Evolutionary conservation across 2,329 filamentous ascomycete species (phyloP).

Genomic region (Colletotrichum sojae): DNA sequence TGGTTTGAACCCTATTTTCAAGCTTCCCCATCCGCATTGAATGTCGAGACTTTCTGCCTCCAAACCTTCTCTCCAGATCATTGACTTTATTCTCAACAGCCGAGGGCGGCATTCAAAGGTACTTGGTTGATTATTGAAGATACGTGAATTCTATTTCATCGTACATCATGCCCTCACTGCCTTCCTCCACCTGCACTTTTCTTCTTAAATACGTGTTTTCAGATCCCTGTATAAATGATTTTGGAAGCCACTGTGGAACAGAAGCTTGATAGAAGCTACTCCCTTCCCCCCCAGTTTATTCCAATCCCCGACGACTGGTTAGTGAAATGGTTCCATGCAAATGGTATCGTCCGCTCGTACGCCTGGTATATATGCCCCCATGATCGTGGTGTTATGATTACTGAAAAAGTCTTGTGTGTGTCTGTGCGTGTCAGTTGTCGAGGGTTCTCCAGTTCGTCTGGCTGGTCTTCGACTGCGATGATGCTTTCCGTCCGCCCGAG

Average conservation of each 20-base stretch:
- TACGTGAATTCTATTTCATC: background rate
- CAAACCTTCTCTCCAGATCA: too few species aligned
- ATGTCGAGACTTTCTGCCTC: too few species aligned
- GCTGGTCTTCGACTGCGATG: background rate
- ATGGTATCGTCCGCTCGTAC: slow-evolving; percentile 14
- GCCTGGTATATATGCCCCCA: slow-evolving; percentile 15
- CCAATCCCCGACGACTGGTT: background rate
- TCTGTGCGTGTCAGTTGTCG: too few species aligned
- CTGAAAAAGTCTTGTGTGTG: background rate
- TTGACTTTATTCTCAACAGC: too few species aligned
- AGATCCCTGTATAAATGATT: background rate
- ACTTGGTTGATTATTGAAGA: background rate
- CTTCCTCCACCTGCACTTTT: background rate
- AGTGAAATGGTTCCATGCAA: background rate
- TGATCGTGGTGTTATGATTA: background rate
- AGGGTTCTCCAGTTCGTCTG: too few species aligned
- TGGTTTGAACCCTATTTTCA: too few species aligned
- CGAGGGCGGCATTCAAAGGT: too few species aligned
- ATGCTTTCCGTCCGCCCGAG: background rate
- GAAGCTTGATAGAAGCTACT: background rate
- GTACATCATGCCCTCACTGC: background rate
- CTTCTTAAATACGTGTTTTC: background rate
- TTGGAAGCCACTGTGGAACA: background rate
- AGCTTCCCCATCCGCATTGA: too few species aligned
- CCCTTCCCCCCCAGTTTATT: background rate